Conservation (phyloP, 2,329 filamentous ascomycete species). For the Graphilbum sp. region DNA sequence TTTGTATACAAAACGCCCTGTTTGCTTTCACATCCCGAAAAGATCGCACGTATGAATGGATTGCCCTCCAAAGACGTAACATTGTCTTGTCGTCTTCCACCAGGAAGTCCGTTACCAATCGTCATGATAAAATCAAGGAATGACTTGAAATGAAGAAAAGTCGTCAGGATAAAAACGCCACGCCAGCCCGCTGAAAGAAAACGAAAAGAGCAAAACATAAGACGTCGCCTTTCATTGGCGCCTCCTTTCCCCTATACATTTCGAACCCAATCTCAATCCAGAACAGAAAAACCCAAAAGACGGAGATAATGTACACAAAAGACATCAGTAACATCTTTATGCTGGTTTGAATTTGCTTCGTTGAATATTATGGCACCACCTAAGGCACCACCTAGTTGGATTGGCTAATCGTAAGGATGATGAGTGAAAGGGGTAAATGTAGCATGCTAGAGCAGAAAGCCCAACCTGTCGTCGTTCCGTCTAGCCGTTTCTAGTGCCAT, state of each 20-base stretch:
- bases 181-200: no score
- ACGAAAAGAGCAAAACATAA: not conserved
- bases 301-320: slow-evolving; percentile 1
- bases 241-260: not conserved
- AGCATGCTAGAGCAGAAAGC: no score
- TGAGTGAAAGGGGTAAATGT: not conserved
- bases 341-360: not conserved
- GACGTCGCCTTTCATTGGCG: not conserved
- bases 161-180: not conserved
- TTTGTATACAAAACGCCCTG: no score
- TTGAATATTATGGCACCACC: not conserved
- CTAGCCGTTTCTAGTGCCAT: slow-evolving; percentile 7
- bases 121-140: not conserved
- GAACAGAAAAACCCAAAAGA: not conserved
- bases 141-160: not conserved
- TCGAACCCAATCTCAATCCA: not conserved
- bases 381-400: no score
- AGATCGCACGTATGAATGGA: no score
- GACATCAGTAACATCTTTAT: not conserved
- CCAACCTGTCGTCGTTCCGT: no score
- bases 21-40: no score
- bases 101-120: not conserved
- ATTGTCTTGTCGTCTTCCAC: not conserved
- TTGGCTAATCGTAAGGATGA: no score
- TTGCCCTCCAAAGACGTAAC: no score